phyloP scores from a whole-genome alignment of 495 filamentous ascomycete genomes.

The Aspergillus olivimuriae region DNA sequence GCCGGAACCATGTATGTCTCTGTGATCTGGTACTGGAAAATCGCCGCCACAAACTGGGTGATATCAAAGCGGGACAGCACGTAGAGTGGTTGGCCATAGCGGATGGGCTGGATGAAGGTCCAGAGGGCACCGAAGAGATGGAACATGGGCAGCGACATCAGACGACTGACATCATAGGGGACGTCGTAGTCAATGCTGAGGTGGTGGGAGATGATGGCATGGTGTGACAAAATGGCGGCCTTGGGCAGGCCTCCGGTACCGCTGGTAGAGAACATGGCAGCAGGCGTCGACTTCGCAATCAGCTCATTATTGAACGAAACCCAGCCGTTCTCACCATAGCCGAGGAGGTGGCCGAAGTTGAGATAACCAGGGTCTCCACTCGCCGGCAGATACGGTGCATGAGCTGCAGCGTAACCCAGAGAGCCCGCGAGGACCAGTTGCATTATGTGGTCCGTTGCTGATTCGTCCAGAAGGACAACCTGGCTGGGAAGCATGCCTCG shows the following conservation, averaged over 20 bases:
- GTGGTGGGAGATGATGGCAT: constrained; percentile 48
- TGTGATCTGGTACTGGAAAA: constrained; percentile 53
- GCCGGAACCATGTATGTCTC: constrained; percentile 59
- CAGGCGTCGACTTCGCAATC: constrained; percentile 41
- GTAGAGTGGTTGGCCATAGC: constrained; percentile 49
- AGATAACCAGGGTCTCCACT: constrained; percentile 14
- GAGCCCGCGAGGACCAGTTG: constrained; percentile 25
- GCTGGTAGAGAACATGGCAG: constrained; percentile 49
- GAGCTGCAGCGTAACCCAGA: constrained; percentile 14
- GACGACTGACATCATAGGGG: constrained; percentile 39
- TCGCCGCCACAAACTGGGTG: constrained; percentile 44
- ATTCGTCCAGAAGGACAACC: constrained; percentile 46
- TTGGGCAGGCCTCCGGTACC: constrained; percentile 57
- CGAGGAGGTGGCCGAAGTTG: constrained; percentile 39
- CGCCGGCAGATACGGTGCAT: constrained; percentile 13
- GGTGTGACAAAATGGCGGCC: constrained; percentile 47
- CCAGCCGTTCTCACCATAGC: constrained; percentile 48
- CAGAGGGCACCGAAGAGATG: constrained; percentile 54
- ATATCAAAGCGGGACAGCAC: constrained; percentile 57
- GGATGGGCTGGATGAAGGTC: constrained; percentile 48
- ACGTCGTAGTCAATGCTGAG: constrained; percentile 41
- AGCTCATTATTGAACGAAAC: constrained; percentile 41
- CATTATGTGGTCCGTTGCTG: constrained; percentile 27
- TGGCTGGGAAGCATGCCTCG: constrained; percentile 40
- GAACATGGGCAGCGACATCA: constrained; percentile 60